Percentiles rank a stretch among this genome's conserved stretches.
These are phyloP conservation scores for Phialophora expanda DNA, from an alignment of 2,329 filamentous ascomycete genomes.

Conservation along the genomic window DNA sequence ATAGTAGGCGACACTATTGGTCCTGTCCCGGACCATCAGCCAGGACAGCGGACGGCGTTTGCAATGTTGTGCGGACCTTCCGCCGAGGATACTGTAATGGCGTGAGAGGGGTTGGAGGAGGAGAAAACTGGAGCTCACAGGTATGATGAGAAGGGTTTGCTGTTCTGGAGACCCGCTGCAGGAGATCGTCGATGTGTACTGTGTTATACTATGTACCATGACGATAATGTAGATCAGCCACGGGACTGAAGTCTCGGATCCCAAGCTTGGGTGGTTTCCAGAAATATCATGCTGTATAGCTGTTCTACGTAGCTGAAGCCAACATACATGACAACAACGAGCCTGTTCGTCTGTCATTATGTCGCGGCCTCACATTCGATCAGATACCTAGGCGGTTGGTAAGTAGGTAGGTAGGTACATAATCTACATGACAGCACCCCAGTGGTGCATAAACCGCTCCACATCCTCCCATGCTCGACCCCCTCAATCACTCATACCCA, in stretches of 20 bases:
- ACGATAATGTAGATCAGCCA: too few relatives aligned
- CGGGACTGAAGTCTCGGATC: not conserved
- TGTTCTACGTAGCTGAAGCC: too few relatives aligned
- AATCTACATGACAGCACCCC: too few relatives aligned
- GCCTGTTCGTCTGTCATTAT: not conserved
- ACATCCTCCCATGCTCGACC: too few relatives aligned
- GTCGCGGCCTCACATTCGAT: not conserved
- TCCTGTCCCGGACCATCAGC: not conserved
- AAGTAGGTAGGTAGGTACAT: too few relatives aligned
- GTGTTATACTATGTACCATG: too few relatives aligned
- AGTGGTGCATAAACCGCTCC: too few relatives aligned
- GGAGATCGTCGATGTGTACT: not conserved
- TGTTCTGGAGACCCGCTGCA: not conserved
- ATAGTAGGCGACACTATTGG: not conserved
- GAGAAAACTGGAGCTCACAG: not conserved
- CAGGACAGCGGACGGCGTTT: not conserved
- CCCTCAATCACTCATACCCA: too few relatives aligned
- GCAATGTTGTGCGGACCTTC: not conserved
- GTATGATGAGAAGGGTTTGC: not conserved
- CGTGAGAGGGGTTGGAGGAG: not conserved
- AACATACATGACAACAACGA: not conserved
- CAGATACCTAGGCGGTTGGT: too few relatives aligned
- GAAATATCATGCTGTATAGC: too few relatives aligned
- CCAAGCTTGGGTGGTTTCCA: not conserved
- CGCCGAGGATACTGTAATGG: not conserved